These are phyloP conservation scores for Fusarium sp. DNA, from an alignment of 2,329 filamentous ascomycete species.

Conservation along the genomic window DNA sequence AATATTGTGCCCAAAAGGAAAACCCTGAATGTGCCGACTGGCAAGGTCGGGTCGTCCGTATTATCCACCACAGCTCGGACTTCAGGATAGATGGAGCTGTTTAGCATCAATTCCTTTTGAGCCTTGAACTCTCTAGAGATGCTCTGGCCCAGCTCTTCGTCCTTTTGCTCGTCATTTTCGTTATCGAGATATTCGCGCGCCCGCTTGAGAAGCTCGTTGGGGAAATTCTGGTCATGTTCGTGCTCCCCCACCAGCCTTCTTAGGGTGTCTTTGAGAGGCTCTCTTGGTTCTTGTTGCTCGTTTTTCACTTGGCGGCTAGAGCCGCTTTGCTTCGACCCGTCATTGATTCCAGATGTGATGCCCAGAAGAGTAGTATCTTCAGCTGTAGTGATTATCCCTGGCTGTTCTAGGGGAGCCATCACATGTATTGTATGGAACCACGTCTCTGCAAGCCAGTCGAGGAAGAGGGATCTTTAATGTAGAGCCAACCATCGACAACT, in stretches of 20 bases:
- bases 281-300: neutral
- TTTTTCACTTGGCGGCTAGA: neutral
- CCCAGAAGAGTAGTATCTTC: neutral
- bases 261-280: constrained; percentile 6
- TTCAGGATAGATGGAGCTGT: constrained; percentile 52
- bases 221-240: constrained; percentile 59
- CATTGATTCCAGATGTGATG: no score
- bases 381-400: neutral
- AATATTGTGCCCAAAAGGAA: constrained; percentile 51
- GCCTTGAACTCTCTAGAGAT: constrained; percentile 35
- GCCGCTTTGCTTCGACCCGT: neutral
- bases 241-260: constrained; percentile 50
- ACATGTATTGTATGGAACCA: neutral
- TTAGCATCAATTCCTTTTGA: constrained; percentile 42
- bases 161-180: neutral
- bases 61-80: constrained; percentile 58
- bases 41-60: constrained; percentile 52
- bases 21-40: constrained; percentile 54
- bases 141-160: constrained; percentile 24
- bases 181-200: constrained; percentile 52
- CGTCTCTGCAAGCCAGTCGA: neutral
- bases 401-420: neutral
- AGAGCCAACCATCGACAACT: neutral
- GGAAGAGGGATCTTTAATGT: neutral
- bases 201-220: constrained; percentile 50